These are phyloP conservation scores for Salvia hispanica DNA, from an alignment of 257 asterid genomes.

Conservation along the genomic window DNA sequence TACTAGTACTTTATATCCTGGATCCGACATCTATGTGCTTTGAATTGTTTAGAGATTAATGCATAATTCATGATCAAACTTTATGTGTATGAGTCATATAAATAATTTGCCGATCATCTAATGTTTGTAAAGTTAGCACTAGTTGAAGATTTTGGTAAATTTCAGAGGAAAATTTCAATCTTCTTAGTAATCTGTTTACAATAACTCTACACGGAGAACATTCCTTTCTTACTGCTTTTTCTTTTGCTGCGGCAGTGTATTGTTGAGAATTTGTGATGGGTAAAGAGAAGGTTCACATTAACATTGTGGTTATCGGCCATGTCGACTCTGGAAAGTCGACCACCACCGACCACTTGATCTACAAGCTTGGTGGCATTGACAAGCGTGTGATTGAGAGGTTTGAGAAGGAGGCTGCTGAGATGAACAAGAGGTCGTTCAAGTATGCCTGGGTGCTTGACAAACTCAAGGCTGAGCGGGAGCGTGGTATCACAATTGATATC, in stretches of 20 bases:
- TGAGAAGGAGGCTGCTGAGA: slow-evolving; percentile 89
- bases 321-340: slow-evolving; percentile 51
- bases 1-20: too few relatives aligned
- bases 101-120: too few relatives aligned
- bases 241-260: neutral
- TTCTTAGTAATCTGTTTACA: too few relatives aligned
- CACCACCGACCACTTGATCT: slow-evolving; percentile 73
- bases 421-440: slow-evolving; percentile 90
- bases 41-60: too few relatives aligned
- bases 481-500: slow-evolving; percentile 84
- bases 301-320: slow-evolving; percentile 38
- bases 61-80: too few relatives aligned
- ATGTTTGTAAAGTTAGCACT: too few relatives aligned
- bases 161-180: too few relatives aligned
- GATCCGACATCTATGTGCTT: too few relatives aligned
- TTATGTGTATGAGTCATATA: too few relatives aligned
- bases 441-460: slow-evolving; percentile 92
- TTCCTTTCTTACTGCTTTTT: too few relatives aligned
- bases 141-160: too few relatives aligned
- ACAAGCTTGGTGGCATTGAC: slow-evolving; percentile 87
- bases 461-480: slow-evolving; percentile 91
- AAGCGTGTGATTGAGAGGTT: slow-evolving; percentile 87
- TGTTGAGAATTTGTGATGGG: slow-evolving; percentile 32
- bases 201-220: too few relatives aligned
- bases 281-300: slow-evolving; percentile 40